Evolutionary conservation across 2,329 filamentous ascomycete genomes (phyloP).

Genomic region (Calonectria pseudoturangicola): DNA sequence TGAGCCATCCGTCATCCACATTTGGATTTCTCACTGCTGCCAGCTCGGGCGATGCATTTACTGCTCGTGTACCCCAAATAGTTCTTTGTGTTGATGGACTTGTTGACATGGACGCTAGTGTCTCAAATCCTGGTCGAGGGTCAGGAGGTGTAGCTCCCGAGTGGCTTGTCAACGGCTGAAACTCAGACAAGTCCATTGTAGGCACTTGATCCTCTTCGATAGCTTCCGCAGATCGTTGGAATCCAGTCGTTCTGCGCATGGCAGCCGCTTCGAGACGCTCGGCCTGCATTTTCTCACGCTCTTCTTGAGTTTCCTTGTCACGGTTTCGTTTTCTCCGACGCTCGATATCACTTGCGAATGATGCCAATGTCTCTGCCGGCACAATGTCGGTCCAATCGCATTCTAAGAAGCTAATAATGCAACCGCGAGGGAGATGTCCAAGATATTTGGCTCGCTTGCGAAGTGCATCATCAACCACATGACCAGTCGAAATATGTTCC

Average conservation of each 20-base stretch:
- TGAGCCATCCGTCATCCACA: slow-evolving; percentile 88
- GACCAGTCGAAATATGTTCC: slow-evolving; percentile 91
- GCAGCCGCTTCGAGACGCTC: slow-evolving; percentile 86
- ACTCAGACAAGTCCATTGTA: slow-evolving; percentile 75
- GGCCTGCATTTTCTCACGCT: slow-evolving; percentile 87
- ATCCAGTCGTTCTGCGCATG: slow-evolving; percentile 71
- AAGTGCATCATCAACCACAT: slow-evolving; percentile 89
- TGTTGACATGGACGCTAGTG: slow-evolving; percentile 85
- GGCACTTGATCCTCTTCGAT: slow-evolving; percentile 62
- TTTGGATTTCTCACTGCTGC: slow-evolving; percentile 56
- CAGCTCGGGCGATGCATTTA: slow-evolving; percentile 76
- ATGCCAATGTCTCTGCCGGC: slow-evolving; percentile 81
- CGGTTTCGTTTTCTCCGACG: slow-evolving; percentile 83
- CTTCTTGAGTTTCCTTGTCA: slow-evolving; percentile 90
- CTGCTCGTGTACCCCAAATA: slow-evolving; percentile 91
- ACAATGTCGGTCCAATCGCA: slow-evolving; percentile 97
- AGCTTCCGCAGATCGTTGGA: slow-evolving; percentile 61
- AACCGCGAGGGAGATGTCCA: slow-evolving; percentile 90
- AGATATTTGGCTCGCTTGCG: slow-evolving; percentile 91
- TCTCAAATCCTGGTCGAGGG: slow-evolving; percentile 77
- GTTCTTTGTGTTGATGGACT: slow-evolving; percentile 86
- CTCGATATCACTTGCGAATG: slow-evolving; percentile 86
- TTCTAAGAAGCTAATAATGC: slow-evolving; percentile 91
- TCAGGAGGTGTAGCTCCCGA: slow-evolving; percentile 73
- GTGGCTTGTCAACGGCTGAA: slow-evolving; percentile 75